Evolutionary conservation across 2,329 filamentous ascomycete species (phyloP), one percentile per base, ranked within the genome.

Genomic region (Leptodontidium sp.): DNA sequence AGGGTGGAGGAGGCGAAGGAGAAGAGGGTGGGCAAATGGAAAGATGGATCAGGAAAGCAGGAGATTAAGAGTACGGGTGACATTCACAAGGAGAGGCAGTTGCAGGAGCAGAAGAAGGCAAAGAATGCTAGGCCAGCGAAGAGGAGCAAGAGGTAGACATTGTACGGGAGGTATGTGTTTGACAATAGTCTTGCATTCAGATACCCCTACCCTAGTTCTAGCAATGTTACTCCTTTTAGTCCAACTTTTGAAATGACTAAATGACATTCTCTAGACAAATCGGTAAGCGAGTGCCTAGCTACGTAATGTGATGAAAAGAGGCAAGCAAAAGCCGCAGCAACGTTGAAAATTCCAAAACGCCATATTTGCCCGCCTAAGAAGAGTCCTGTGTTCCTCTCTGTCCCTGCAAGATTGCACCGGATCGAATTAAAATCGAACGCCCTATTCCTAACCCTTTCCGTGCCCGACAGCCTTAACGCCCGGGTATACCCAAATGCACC

Each of bases 101-200:
- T 93, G 77, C 87, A 92, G 84, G 91, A 97, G 83, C 88, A 86
- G 82, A 88, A 88, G 78, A 89, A 84, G 79, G 91, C 91, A 78
- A 98, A 99, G 88, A 98, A 97, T 80, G 94, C 93, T 9, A 85
- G 95, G 76, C 94, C 94, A 8, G 78, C 86, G 50, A 91, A 86
- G 82, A 93, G 87, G 82, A 76, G 74, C 11, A 76, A 75, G 68
- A 74, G 70, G 40, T 75, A 67, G 65, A 69, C n/a, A 21, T 45
- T 64, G 32, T 53, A 15, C 12, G 49, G 49, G 14, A 35, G 43
- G 43, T 32, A 24, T 24, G 26, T 62, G 59, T 11, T 59, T 43
- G 57, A 45, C 57, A 59, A 29, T 55, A 15, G 15, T 55, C 29
- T 66, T 40, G 58, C 49, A 59, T 45, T 59, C 57, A 66, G 65